A percentile compares a stretch with the other conserved stretches of the same genome.
phyloP scores from a whole-genome alignment of 2,329 filamentous ascomycete genomes.

The Raffaelea deltoideospora region DNA sequence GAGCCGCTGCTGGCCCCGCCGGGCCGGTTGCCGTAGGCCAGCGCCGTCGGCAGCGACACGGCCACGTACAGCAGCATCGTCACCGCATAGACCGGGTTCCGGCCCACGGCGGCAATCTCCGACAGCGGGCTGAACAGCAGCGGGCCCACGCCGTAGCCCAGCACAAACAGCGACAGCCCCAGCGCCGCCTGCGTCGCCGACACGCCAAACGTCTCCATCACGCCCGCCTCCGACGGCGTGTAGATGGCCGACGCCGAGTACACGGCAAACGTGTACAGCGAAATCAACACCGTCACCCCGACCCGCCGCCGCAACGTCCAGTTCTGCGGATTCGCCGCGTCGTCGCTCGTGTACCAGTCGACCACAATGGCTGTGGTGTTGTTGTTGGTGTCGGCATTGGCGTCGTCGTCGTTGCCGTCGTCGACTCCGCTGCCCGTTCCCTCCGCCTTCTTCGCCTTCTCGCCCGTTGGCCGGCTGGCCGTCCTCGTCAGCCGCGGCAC shows the following conservation, averaged over 20 bases:
- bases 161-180: slow-evolving; percentile 37
- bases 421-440: neutral
- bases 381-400: no score
- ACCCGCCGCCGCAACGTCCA: slow-evolving; percentile 24
- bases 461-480: neutral
- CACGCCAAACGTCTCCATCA: slow-evolving; percentile 35
- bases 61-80: slow-evolving; percentile 9
- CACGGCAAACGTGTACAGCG: slow-evolving; percentile 35
- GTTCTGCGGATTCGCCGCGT: slow-evolving; percentile 35
- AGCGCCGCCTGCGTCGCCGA: slow-evolving; percentile 30
- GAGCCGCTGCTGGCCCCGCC: slow-evolving; percentile 17
- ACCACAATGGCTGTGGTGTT: slow-evolving; percentile 17
- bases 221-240: slow-evolving; percentile 18
- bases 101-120: slow-evolving; percentile 24
- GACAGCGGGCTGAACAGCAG: slow-evolving; percentile 36
- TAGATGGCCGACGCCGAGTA: slow-evolving; percentile 24
- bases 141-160: slow-evolving; percentile 43
- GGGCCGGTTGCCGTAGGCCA: slow-evolving; percentile 14
- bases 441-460: neutral
- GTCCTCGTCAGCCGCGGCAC: slow-evolving; percentile 11
- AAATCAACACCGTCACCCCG: slow-evolving; percentile 22
- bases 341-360: slow-evolving; percentile 29
- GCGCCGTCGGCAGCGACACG: slow-evolving; percentile 26
- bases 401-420: neutral
- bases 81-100: slow-evolving; percentile 9